These are phyloP conservation scores for Globisporangium rhizosaccharum DNA, from an alignment of 352 stramenopile genomes.

Conservation along the genomic window DNA sequence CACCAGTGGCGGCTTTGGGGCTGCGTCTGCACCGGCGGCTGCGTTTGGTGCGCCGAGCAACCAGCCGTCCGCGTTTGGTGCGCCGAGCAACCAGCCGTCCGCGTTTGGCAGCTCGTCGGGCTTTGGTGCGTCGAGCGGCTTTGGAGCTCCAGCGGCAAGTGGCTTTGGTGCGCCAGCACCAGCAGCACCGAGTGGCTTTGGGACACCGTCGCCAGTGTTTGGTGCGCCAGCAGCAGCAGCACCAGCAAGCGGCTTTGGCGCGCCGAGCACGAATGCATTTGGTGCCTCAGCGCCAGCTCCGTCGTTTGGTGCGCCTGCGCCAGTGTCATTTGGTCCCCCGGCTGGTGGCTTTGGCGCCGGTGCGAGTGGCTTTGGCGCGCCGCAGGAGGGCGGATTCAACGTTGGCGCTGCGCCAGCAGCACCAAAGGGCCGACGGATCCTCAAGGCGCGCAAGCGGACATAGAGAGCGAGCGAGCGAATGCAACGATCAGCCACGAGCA, in stretches of 20 bases:
- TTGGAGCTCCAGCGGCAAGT: constrained; percentile 14
- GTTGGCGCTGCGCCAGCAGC: constrained; percentile 54
- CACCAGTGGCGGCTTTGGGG: constrained; percentile 5
- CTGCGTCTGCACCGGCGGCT: background rate
- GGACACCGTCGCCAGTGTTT: constrained; percentile 9
- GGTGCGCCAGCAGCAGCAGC: constrained; percentile 8
- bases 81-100: background rate
- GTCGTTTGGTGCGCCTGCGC: constrained; percentile 18
- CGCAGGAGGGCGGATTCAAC: constrained; percentile 51
- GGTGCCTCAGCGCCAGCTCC: constrained; percentile 9
- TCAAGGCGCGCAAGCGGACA: constrained; percentile 35
- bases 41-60: too few relatives aligned
- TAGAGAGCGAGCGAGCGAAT: background rate
- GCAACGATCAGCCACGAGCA: background rate
- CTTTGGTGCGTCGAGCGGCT: constrained; percentile 21
- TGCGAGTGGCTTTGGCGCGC: constrained; percentile 22
- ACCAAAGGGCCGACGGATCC: constrained; percentile 52
- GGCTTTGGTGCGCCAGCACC: constrained; percentile 14
- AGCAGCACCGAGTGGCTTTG: constrained; percentile 4
- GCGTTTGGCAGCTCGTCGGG: constrained; percentile 2
- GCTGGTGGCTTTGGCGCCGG: constrained; percentile 23
- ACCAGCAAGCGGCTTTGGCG: constrained; percentile 23
- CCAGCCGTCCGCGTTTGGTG: background rate
- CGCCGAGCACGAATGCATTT: constrained; percentile 11
- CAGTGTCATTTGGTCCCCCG: constrained; percentile 28